Evolutionary conservation across 169 alveolate genomes (phyloP).

Genomic region (Eimeria maxima): DNA sequence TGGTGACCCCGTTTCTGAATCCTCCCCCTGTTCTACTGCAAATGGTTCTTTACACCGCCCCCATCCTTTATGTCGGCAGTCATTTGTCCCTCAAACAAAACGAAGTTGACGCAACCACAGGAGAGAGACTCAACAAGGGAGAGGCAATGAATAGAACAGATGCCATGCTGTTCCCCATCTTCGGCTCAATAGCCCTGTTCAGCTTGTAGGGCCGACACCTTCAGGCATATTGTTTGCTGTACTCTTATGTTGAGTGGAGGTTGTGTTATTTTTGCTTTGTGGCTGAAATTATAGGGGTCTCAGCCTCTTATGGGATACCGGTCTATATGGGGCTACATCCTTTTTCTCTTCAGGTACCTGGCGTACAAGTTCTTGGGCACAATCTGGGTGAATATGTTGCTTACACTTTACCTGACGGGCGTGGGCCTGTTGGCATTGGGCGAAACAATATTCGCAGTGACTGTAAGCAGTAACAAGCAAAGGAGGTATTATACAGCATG

Average conservation of each 20-base stretch:
- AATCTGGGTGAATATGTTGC: constrained; percentile 88
- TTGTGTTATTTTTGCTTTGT: neutral
- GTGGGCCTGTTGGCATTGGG: constrained; percentile 86
- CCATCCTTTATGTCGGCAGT: constrained; percentile 87
- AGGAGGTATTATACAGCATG: no score
- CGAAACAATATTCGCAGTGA: constrained; percentile 83
- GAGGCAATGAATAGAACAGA: constrained; percentile 93
- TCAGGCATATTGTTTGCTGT: neutral
- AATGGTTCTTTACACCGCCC: constrained; percentile 85
- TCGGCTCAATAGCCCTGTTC: constrained; percentile 92
- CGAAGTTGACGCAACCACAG: constrained; percentile 84
- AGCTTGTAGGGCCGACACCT: constrained; percentile 86
- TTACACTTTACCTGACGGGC: constrained; percentile 85
- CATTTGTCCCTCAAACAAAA: constrained; percentile 84
- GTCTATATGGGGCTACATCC: no score
- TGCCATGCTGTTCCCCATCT: constrained; percentile 91
- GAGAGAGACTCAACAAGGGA: constrained; percentile 88
- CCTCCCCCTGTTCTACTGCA: constrained; percentile 86
- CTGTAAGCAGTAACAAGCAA: constrained; percentile 26
- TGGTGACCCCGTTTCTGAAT: constrained; percentile 35
- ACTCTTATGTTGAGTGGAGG: neutral
- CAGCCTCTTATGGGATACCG: neutral
- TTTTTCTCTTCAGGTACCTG: constrained; percentile 76
- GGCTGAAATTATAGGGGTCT: neutral
- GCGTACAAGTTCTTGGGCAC: constrained; percentile 86